Evolutionary conservation across 2,329 filamentous ascomycete genomes (phyloP).

Genomic region (Bipolaris oryzae): DNA sequence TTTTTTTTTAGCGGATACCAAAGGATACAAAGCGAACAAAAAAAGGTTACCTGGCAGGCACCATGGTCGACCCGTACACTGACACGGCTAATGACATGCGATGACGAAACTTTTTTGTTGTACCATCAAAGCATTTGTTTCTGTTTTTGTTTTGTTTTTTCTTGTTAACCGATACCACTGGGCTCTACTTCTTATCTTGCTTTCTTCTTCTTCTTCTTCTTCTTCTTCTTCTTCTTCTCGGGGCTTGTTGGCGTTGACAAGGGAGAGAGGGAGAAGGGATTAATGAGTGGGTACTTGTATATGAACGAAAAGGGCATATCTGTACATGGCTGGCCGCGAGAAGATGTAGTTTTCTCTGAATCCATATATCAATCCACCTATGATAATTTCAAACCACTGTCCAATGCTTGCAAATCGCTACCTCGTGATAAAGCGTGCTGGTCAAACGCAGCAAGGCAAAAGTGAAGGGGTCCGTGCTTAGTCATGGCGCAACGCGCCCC

Average conservation of each 20-base stretch:
- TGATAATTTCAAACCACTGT: too few relatives aligned
- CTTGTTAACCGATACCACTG: slow-evolving; percentile 24
- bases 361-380: neutral
- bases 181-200: neutral
- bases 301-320: neutral
- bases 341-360: neutral
- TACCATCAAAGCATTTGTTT: slow-evolving; percentile 4
- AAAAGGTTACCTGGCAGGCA: slow-evolving; percentile 18
- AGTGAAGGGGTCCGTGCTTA: slow-evolving; percentile 12
- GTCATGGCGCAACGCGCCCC: slow-evolving; percentile 15
- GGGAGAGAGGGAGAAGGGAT: neutral
- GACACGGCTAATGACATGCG: slow-evolving; percentile 21
- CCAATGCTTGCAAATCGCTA: neutral
- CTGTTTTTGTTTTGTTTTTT: neutral
- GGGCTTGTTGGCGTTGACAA: slow-evolving; percentile 5
- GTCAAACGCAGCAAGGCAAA: neutral
- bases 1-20: neutral
- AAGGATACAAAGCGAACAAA: slow-evolving; percentile 9
- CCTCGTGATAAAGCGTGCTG: slow-evolving; percentile 6
- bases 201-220: slow-evolving; percentile 5
- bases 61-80: slow-evolving; percentile 24
- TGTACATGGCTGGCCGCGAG: neutral
- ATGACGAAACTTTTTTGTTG: neutral
- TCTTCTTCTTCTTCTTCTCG: neutral
- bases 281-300: neutral